Evolutionary conservation across 1,284 basidiomycete genomes (phyloP).

Genomic region (Puccinia triticina): DNA sequence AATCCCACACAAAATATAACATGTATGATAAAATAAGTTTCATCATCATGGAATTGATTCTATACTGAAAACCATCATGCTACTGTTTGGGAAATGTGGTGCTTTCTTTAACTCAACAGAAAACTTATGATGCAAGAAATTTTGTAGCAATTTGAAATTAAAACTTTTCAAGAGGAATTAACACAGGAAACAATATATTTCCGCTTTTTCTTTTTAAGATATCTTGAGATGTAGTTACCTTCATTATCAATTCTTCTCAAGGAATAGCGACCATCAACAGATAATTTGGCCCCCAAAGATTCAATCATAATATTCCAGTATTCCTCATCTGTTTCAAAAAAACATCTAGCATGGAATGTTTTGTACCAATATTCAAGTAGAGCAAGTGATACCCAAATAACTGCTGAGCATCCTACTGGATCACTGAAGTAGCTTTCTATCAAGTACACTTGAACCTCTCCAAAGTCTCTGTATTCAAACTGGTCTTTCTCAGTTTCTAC

Average conservation of each 20-base stretch:
- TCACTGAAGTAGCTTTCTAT: neutral
- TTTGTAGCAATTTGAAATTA: no score
- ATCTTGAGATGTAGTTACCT: neutral
- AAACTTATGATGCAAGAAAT: no score
- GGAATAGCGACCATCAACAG: neutral
- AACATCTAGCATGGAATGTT: neutral
- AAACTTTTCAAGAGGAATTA: no score
- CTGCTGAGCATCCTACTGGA: neutral
- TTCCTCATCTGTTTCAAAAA: neutral
- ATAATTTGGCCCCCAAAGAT: neutral
- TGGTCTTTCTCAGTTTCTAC: neutral
- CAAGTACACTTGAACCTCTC: neutral
- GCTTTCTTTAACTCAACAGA: no score
- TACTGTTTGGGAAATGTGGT: no score
- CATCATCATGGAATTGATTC: no score
- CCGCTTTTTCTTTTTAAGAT: no score
- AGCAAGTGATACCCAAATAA: neutral
- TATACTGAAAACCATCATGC: no score
- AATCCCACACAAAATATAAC: no score
- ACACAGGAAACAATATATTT: no score
- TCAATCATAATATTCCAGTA: slow-evolving; percentile 8
- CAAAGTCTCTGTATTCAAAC: neutral
- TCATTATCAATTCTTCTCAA: neutral
- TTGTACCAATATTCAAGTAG: neutral
- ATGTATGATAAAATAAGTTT: no score